These are phyloP conservation scores for Komagataella pseudopastoris DNA, from an alignment of 805 yeast genomes.

Conservation along the genomic window DNA sequence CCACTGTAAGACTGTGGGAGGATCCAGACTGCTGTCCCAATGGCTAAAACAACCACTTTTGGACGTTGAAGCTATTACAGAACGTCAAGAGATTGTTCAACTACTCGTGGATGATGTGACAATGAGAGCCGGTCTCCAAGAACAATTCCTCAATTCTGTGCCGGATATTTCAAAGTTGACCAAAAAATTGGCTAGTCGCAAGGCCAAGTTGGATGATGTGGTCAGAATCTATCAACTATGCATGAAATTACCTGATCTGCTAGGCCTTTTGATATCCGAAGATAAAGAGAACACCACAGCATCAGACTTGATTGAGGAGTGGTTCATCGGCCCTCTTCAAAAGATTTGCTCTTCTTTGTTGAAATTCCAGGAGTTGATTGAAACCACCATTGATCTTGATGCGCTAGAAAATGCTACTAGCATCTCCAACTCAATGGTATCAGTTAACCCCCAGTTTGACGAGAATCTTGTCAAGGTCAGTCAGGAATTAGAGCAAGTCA, in stretches of 20 bases:
- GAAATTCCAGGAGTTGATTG: conserved; percentile 76
- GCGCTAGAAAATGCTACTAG: conserved; percentile 69
- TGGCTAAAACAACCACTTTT: conserved; percentile 96
- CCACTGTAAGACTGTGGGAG: conserved; percentile 82
- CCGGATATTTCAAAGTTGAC: conserved; percentile 76
- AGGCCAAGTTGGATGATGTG: conserved; percentile 74
- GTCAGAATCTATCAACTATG: conserved; percentile 78
- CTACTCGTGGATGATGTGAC: conserved; percentile 57
- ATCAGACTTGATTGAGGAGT: conserved; percentile 24
- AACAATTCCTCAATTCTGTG: conserved; percentile 51
- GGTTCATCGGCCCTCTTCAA: conserved; percentile 48
- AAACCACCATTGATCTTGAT: conserved; percentile 79
- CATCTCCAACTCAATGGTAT: conserved; percentile 28
- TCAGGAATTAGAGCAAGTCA: conserved; percentile 38
- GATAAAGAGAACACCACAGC: conserved; percentile 6
- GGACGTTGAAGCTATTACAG: conserved; percentile 38
- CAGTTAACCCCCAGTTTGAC: conserved; percentile 84
- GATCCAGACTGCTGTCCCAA: conserved; percentile 73
- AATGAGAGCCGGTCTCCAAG: conserved; percentile 50
- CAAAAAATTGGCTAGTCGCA: conserved; percentile 37
- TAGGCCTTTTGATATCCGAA: conserved; percentile 27
- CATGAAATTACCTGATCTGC: conserved; percentile 53
- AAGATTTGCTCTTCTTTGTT: conserved; percentile 35
- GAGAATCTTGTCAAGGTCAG: conserved; percentile 54
- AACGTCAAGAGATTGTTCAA: conserved; percentile 68